Evolutionary conservation across 2,329 filamentous ascomycete species (phyloP).

Genomic region (Juglanconis oblonga): DNA sequence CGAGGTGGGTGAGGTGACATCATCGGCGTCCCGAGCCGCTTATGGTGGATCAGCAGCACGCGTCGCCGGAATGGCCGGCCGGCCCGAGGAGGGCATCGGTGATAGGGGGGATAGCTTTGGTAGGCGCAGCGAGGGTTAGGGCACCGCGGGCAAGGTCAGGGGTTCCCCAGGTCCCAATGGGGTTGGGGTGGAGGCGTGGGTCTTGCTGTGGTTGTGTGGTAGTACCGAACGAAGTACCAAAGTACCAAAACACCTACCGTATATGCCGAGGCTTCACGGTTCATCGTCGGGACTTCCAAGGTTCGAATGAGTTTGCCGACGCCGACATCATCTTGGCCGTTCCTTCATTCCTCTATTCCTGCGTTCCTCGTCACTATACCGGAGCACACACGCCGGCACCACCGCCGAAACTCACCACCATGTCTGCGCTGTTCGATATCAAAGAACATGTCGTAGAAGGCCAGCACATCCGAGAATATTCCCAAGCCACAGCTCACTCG

Average conservation of each 20-base stretch:
- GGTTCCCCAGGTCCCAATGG: not conserved
- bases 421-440: conserved; percentile 55
- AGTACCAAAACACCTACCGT: too few species aligned
- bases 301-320: not conserved
- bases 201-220: too few species aligned
- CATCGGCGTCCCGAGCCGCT: conserved; percentile 1
- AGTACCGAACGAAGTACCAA: too few species aligned
- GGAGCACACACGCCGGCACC: not conserved
- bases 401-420: conserved; percentile 19
- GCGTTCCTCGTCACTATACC: too few species aligned
- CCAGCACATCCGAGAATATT: conserved; percentile 80
- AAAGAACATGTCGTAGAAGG: conserved; percentile 71
- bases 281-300: not conserved
- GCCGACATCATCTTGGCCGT: not conserved
- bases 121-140: not conserved
- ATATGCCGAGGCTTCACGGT: not conserved
- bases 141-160: not conserved
- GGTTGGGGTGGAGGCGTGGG: not conserved
- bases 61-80: too few species aligned
- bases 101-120: too few species aligned
- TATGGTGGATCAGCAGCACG: not conserved
- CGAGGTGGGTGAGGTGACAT: not conserved
- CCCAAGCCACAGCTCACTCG: conserved; percentile 65
- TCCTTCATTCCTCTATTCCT: not conserved
- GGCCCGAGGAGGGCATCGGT: too few species aligned